phyloP scores from a whole-genome alignment of 225 moss, liverwort and hornwort genomes.

The Pleurozium schreberi region DNA sequence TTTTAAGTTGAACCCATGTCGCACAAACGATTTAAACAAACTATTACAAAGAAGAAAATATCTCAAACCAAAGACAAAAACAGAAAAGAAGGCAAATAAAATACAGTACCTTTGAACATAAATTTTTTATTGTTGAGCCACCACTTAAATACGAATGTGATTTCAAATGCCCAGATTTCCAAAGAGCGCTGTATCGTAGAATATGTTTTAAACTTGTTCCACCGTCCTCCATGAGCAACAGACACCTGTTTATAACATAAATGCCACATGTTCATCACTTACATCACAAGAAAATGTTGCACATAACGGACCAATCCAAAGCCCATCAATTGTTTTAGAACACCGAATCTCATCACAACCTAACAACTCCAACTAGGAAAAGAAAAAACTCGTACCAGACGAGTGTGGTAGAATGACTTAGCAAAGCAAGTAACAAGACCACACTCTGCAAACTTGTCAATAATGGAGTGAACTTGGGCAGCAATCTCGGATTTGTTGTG shows the following conservation, averaged over 20 bases:
- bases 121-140: conserved; percentile 87
- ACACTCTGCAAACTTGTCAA: too few relatives aligned
- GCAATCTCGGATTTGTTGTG: too few relatives aligned
- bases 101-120: conserved; percentile 60
- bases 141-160: conserved; percentile 74
- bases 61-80: not conserved
- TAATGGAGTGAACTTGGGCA: too few relatives aligned
- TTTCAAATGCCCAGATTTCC: conserved; percentile 88
- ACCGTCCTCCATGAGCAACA: conserved; percentile 76
- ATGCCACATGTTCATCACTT: not conserved
- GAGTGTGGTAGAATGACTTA: not conserved
- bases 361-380: not conserved
- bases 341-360: not conserved
- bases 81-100: not conserved
- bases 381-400: not conserved
- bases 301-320: not conserved
- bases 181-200: conserved; percentile 83
- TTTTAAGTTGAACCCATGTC: not conserved
- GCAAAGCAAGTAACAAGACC: not conserved
- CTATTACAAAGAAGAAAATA: not conserved
- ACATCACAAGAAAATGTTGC: not conserved
- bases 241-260: conserved; percentile 44
- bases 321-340: not conserved
- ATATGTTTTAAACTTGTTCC: conserved; percentile 97
- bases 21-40: not conserved